These are phyloP conservation scores for Mollisiaceae sp. DNA, from an alignment of 2,329 filamentous ascomycete species.

Conservation along the genomic window DNA sequence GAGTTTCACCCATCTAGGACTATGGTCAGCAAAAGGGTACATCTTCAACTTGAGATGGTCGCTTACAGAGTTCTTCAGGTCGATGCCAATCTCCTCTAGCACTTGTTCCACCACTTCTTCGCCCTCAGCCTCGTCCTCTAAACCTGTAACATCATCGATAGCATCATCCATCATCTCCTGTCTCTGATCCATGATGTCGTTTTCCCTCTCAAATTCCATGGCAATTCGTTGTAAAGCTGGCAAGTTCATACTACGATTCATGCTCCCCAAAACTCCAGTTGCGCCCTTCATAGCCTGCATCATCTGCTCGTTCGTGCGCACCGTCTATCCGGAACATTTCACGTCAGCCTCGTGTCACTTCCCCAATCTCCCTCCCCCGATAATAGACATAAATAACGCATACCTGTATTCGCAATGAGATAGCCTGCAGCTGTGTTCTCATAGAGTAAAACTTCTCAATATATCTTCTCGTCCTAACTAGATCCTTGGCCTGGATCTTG, in stretches of 20 bases:
- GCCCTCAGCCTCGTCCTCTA: slow-evolving; percentile 89
- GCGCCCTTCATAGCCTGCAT: slow-evolving; percentile 99
- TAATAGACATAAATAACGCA: slow-evolving; percentile 5
- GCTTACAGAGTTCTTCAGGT: slow-evolving; percentile 86
- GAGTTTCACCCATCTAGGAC: slow-evolving; percentile 85
- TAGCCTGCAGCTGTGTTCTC: slow-evolving; percentile 95
- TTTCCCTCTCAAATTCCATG: slow-evolving; percentile 98
- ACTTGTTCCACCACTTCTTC: slow-evolving; percentile 98
- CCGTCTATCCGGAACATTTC: slow-evolving; percentile 65
- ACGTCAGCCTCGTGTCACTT: not conserved
- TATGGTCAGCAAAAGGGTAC: slow-evolving; percentile 22
- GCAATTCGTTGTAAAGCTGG: slow-evolving; percentile 94
- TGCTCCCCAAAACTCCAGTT: slow-evolving; percentile 88
- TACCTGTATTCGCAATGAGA: slow-evolving; percentile 93
- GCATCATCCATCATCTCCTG: slow-evolving; percentile 99
- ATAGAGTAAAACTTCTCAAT: slow-evolving; percentile 99
- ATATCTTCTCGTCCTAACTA: slow-evolving; percentile 91
- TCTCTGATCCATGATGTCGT: slow-evolving; percentile 98
- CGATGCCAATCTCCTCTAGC: slow-evolving; percentile 93
- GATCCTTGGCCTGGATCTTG: slow-evolving; percentile 97
- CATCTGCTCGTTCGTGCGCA: slow-evolving; percentile 99
- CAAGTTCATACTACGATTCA: slow-evolving; percentile 98
- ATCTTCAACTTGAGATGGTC: slow-evolving; percentile 5
- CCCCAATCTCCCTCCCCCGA: not conserved
- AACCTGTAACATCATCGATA: slow-evolving; percentile 93